Evolutionary conservation across 441 rosid genomes (phyloP).

Genomic region (Lepidium campestre): DNA sequence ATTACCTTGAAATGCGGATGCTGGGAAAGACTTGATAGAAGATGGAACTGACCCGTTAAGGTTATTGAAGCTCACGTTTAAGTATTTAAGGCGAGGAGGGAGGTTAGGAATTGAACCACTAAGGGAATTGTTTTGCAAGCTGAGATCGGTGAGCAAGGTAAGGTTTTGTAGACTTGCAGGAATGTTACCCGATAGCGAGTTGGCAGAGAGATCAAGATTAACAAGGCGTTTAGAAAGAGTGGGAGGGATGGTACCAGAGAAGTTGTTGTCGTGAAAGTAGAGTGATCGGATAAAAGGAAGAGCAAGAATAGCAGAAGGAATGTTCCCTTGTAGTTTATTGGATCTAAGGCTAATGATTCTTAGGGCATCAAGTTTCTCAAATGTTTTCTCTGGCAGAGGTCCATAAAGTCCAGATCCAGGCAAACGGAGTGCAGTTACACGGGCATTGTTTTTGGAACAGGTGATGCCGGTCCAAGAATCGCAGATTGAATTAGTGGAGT

Average conservation of each 20-base stretch:
- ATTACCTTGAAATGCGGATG: constrained; percentile 57
- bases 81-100: constrained; percentile 40
- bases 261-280: constrained; percentile 57
- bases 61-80: constrained; percentile 59
- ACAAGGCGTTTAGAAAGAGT: constrained; percentile 38
- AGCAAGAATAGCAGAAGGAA: constrained; percentile 53
- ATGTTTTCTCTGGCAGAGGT: constrained; percentile 53
- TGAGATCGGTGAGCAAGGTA: constrained; percentile 43
- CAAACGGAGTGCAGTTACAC: constrained; percentile 47
- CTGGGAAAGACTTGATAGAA: constrained; percentile 45
- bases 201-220: constrained; percentile 59
- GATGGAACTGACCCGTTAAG: constrained; percentile 62
- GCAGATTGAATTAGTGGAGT: constrained; percentile 39
- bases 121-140: constrained; percentile 56
- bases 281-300: constrained; percentile 52
- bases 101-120: constrained; percentile 52
- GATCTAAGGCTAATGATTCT: constrained; percentile 61
- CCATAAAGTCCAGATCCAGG: constrained; percentile 64
- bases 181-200: constrained; percentile 50
- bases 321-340: constrained; percentile 46
- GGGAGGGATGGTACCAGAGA: constrained; percentile 55
- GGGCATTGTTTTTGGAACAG: constrained; percentile 39
- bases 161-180: constrained; percentile 41
- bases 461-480: constrained; percentile 60
- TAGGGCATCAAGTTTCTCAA: constrained; percentile 63